Percentiles rank a stretch among this genome's conserved stretches.
These are phyloP conservation scores for Coemansia sp. DNA, from an alignment of 192 early-diverging fungal genomes.

Conservation along the genomic window DNA sequence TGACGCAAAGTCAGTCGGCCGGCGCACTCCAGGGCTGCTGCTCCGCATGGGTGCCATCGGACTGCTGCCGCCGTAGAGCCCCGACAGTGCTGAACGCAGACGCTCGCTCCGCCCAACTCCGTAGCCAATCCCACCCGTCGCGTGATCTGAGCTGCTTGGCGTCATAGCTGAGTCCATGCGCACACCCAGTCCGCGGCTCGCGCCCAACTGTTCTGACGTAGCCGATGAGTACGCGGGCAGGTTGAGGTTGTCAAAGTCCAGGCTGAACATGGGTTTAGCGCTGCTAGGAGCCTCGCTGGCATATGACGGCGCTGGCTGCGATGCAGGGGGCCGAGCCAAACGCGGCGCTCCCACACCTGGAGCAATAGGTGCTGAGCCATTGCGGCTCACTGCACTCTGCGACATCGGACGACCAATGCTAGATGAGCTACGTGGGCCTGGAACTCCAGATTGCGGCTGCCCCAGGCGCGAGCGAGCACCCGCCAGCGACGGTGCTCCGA, in stretches of 20 bases:
- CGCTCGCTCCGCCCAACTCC: constrained; percentile 21
- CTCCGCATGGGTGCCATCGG: not conserved
- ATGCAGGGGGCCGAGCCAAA: no score
- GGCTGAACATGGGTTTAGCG: constrained; percentile 39
- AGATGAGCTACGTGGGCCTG: not conserved
- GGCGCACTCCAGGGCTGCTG: not conserved
- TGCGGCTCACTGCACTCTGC: no score
- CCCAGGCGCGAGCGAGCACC: no score
- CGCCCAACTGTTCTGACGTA: constrained; percentile 29
- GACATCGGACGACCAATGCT: constrained; percentile 3
- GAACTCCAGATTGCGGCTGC: no score
- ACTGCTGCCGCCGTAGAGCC: not conserved
- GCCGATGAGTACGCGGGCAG: constrained; percentile 47
- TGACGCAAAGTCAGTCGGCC: constrained; percentile 23
- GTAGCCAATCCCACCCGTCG: constrained; percentile 38
- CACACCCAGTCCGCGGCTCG: constrained; percentile 11
- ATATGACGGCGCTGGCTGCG: not conserved
- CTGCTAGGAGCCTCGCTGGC: not conserved
- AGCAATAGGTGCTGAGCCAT: no score
- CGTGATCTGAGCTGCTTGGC: constrained; percentile 11
- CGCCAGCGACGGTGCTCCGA: constrained; percentile 1
- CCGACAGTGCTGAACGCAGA: constrained; percentile 4
- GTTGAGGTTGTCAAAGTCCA: constrained; percentile 57
- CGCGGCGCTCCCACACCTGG: no score
- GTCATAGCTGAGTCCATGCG: not conserved